Percentiles rank a stretch among this genome's conserved stretches.
Evolutionary conservation across 73 alveolate species (phyloP).

Genomic region (Blepharisma japonicum): DNA sequence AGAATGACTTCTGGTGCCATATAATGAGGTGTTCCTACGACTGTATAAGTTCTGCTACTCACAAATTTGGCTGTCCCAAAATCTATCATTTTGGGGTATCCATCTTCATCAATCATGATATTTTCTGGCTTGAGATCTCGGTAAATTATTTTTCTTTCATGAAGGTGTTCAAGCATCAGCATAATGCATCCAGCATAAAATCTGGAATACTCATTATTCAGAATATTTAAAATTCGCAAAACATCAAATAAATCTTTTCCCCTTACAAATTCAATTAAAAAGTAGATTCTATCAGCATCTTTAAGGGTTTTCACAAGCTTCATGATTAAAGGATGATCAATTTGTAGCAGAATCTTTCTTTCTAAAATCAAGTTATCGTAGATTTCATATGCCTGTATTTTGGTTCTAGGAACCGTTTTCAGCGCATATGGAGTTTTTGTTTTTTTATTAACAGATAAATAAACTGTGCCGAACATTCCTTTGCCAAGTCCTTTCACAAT

Average conservation of each 20-base stretch:
- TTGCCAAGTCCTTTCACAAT: conserved; percentile 48
- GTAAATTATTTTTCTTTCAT: conserved; percentile 49
- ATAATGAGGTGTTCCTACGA: conserved; percentile 59
- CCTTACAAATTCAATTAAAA: conserved; percentile 44
- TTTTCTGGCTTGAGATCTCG: conserved; percentile 60
- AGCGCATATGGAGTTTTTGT: conserved; percentile 43
- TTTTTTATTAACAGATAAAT: conserved; percentile 21
- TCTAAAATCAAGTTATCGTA: conserved; percentile 45
- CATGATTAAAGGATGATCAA: conserved; percentile 52
- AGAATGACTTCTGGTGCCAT: conserved; percentile 61
- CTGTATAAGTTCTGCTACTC: conserved; percentile 42
- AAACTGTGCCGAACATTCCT: conserved; percentile 52
- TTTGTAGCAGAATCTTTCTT: conserved; percentile 35
- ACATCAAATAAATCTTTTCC: conserved; percentile 58
- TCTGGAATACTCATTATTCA: conserved; percentile 43
- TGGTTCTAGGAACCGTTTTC: conserved; percentile 35
- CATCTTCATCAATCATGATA: conserved; percentile 47
- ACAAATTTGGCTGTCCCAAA: conserved; percentile 56
- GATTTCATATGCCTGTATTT: conserved; percentile 36
- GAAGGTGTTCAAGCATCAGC: conserved; percentile 42
- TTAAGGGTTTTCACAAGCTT: conserved; percentile 42
- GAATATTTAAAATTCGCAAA: conserved; percentile 42
- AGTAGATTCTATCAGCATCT: conserved; percentile 34
- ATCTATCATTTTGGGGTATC: conserved; percentile 50
- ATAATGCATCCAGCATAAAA: conserved; percentile 43